Percentiles rank a stretch among this genome's conserved stretches.
Conservation (phyloP, 2,329 filamentous ascomycete species). For the Pseudopithomyces maydicus region DNA sequence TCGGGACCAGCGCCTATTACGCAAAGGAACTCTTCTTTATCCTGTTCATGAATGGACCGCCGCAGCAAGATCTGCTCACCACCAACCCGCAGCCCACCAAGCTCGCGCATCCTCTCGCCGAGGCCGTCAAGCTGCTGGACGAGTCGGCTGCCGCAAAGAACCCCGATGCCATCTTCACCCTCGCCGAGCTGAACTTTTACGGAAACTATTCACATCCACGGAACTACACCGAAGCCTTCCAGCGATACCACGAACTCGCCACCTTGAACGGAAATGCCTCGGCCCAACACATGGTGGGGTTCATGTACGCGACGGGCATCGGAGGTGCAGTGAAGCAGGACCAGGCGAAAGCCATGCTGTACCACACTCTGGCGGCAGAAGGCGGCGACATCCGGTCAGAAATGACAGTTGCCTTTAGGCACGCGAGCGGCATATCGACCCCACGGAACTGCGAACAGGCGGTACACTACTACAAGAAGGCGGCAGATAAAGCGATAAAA, state of each 20-base stretch:
- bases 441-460: slow-evolving; percentile 85
- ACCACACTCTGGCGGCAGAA: slow-evolving; percentile 91
- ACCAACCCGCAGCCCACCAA: slow-evolving; percentile 45
- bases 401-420: slow-evolving; percentile 90
- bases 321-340: slow-evolving; percentile 80
- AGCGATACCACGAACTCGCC: slow-evolving; percentile 79
- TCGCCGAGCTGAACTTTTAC: slow-evolving; percentile 96
- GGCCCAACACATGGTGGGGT: slow-evolving; percentile 91
- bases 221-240: slow-evolving; percentile 79
- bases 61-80: slow-evolving; percentile 51
- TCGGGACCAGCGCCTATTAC: slow-evolving; percentile 65
- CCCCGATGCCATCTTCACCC: slow-evolving; percentile 83
- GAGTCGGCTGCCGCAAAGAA: slow-evolving; percentile 63
- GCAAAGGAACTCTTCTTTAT: slow-evolving; percentile 66
- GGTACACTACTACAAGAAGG: slow-evolving; percentile 86
- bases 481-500: slow-evolving; percentile 88
- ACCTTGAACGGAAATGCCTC: slow-evolving; percentile 81
- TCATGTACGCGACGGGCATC: slow-evolving; percentile 94
- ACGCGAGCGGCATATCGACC: slow-evolving; percentile 83
- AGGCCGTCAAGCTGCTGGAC: slow-evolving; percentile 64
- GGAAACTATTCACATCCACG: slow-evolving; percentile 89
- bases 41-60: slow-evolving; percentile 68
- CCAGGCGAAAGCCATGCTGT: slow-evolving; percentile 89
- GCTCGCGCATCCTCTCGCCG: slow-evolving; percentile 57
- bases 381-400: slow-evolving; percentile 82